Conservation (phyloP, 495 filamentous ascomycete genomes). For the Penicillium cataractarum region DNA sequence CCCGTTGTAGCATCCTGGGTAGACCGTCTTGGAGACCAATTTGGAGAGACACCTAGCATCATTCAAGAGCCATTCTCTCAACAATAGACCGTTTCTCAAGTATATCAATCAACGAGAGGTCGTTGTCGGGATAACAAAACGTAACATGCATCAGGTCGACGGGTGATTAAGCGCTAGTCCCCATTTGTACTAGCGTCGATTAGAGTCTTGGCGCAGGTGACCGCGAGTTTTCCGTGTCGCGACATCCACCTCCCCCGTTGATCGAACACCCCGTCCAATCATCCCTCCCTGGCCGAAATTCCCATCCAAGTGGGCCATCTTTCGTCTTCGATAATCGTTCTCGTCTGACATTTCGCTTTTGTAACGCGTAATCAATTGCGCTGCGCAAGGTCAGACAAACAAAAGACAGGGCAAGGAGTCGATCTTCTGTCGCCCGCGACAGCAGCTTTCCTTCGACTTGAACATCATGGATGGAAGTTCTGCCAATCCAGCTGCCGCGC, state of each 20-base stretch:
- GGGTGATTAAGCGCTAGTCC: neutral
- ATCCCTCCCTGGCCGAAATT: slow-evolving; percentile 21
- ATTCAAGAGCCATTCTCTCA: no score
- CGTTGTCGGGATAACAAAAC: neutral
- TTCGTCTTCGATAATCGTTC: neutral
- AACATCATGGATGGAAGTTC: slow-evolving; percentile 46
- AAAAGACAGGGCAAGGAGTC: slow-evolving; percentile 36
- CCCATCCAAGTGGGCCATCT: slow-evolving; percentile 22
- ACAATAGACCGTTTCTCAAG: neutral
- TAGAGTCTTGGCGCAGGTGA: slow-evolving; percentile 25
- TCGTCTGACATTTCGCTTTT: neutral
- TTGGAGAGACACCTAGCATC: neutral
- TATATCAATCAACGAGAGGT: neutral
- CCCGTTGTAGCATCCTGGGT: neutral
- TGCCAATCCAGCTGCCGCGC: slow-evolving; percentile 28
- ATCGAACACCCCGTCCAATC: slow-evolving; percentile 31
- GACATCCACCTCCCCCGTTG: slow-evolving; percentile 33
- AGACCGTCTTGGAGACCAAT: neutral
- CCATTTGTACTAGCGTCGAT: slow-evolving; percentile 17
- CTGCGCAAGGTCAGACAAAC: slow-evolving; percentile 17
- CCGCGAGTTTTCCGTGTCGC: slow-evolving; percentile 41
- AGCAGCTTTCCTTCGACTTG: slow-evolving; percentile 30
- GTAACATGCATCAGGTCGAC: no score
- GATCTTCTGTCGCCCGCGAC: slow-evolving; percentile 42
- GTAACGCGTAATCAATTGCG: slow-evolving; percentile 17